Evolutionary conservation across 345 rosid species (phyloP).

Genomic region (Durio zibethinus): DNA sequence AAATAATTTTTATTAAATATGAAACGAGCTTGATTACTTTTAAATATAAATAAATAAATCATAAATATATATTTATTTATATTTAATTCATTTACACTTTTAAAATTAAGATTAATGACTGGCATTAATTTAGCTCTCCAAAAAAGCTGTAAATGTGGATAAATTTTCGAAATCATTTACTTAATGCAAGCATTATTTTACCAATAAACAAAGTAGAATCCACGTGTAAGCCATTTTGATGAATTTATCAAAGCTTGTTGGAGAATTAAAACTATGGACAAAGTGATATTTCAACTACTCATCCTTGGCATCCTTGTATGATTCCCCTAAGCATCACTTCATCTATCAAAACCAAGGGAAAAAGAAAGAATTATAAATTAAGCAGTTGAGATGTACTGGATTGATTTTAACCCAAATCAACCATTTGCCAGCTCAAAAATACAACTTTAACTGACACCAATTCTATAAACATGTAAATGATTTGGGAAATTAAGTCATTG

Average conservation of each 20-base stretch:
- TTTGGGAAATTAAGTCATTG: not conserved
- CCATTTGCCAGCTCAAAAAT: constrained; percentile 5
- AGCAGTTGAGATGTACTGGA: not conserved
- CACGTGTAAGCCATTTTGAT: not conserved
- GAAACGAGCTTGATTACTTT: too few species aligned
- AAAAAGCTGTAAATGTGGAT: not conserved
- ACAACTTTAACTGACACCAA: not conserved
- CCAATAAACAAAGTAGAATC: not conserved
- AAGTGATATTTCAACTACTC: not conserved
- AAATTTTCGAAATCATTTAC: not conserved
- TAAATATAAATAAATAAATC: too few species aligned
- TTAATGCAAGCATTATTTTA: not conserved
- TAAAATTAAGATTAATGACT: too few species aligned
- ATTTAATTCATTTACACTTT: too few species aligned
- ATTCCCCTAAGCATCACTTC: not conserved
- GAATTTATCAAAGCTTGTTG: not conserved
- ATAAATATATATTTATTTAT: too few species aligned
- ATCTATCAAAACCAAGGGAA: not conserved
- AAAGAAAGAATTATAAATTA: not conserved
- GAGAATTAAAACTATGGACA: not conserved
- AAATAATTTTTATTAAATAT: too few species aligned
- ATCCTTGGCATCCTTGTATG: not conserved
- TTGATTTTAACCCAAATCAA: not conserved
- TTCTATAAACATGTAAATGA: not conserved
- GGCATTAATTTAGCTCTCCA: not conserved